Percentiles rank a stretch among this genome's conserved stretches.
These are phyloP conservation scores for Pythium myriotylum DNA, from an alignment of 352 stramenopile genomes.

Conservation along the genomic window DNA sequence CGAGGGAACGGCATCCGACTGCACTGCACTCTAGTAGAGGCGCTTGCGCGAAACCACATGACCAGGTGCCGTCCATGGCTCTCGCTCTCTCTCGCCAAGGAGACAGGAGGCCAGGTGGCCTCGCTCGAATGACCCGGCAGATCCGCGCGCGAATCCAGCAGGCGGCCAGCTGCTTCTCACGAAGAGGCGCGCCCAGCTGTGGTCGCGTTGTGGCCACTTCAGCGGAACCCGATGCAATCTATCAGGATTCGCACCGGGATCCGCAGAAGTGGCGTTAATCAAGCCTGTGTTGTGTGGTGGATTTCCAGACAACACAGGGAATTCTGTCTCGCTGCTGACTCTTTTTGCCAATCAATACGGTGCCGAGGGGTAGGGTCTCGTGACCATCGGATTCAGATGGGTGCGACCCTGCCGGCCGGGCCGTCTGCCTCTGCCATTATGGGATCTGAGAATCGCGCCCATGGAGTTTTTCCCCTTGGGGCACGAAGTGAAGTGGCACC, in stretches of 20 bases:
- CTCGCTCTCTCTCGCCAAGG: constrained; percentile 5
- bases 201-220: background rate
- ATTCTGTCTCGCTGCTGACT: background rate
- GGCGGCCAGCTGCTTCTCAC: constrained; percentile 8
- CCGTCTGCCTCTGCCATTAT: too few relatives aligned
- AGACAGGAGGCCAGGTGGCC: background rate
- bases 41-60: constrained; percentile 10
- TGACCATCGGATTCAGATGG: background rate
- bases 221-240: background rate
- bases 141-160: background rate
- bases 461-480: too few relatives aligned
- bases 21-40: constrained; percentile 7
- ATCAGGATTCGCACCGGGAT: background rate
- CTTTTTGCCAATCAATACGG: background rate
- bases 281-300: background rate
- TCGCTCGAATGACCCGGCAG: background rate
- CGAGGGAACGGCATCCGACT: background rate
- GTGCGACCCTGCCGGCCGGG: background rate
- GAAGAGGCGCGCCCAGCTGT: background rate
- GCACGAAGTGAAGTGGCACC: too few relatives aligned
- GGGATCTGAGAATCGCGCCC: too few relatives aligned
- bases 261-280: background rate
- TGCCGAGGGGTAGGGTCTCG: background rate
- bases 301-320: background rate
- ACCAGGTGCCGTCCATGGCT: background rate